Base-by-base conservation (phyloP, 331 rosid genomes). In the Stylosanthes scabra region DNA sequence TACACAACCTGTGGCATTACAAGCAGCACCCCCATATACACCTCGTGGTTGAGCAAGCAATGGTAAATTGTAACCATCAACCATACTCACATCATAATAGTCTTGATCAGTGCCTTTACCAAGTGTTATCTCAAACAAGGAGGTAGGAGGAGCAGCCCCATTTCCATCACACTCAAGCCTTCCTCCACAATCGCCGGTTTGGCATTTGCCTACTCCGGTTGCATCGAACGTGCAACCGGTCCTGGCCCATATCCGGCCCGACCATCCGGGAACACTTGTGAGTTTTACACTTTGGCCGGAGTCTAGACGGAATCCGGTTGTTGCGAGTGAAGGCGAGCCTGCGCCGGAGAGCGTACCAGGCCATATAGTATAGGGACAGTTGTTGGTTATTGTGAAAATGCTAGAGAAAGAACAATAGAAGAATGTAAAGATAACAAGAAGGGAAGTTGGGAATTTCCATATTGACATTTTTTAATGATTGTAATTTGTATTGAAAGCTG, bases 171-270 rank as follows among this genome's bases (percentile, higher is more conserved):
- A 92, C 76, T 88, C 81, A 44, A 92, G 80, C 80, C 85, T 86
- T 16, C 97, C 96, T 2, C 96, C 96, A 14, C 97, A 92, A 66
- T 92, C 97, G 2, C 92, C 96, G 0, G 96, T 92, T 78, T 63
- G 80, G 40, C 97, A 92, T 11, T 64, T 85, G 14, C 97, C 97
- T 0, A 41, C 77, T 56, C 97, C 96, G 2, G 77, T 29, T 37
- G 63, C 79, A 11, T 92, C 89, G 70, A 92, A 92, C 2, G 59
- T 82, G 85, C 97, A 89, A 20, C 96, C 97, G 0, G 97, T 92
- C 78, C 97, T 74, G 29, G 83, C 97, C 94, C 96, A 92, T 68
- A 92, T 82, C 3, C 96, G 76, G 16, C 97, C 96, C 4, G 97
- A 92, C 96, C 97, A 92, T 34, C 88, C 92, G 0, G 92, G 87